Evolutionary conservation across 805 yeast genomes (phyloP).

Genomic region (Lachancea meyersii): DNA sequence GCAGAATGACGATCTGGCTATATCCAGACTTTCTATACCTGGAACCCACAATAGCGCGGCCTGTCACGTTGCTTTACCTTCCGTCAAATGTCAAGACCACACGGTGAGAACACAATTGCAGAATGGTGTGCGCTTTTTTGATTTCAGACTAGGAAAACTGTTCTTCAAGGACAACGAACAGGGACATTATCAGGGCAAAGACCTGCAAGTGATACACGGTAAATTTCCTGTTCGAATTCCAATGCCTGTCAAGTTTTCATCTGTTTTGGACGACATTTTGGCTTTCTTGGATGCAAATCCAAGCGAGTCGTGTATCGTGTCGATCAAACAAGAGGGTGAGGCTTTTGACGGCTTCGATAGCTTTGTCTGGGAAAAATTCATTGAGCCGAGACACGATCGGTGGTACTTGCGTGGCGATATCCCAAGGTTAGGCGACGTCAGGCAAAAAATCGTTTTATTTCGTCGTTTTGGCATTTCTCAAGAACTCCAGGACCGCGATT

Average conservation of each 20-base stretch:
- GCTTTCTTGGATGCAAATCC: conserved; percentile 45
- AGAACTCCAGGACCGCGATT: conserved; percentile 21
- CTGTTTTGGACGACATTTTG: conserved; percentile 53
- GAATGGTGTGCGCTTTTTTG: conserved; percentile 72
- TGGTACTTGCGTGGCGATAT: conserved; percentile 56
- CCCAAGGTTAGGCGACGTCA: conserved; percentile 53
- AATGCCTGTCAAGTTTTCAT: conserved; percentile 46
- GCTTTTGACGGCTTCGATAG: conserved; percentile 59
- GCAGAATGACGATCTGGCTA: conserved; percentile 43
- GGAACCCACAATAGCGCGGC: conserved; percentile 88
- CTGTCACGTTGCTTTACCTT: conserved; percentile 60
- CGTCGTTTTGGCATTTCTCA: conserved; percentile 55
- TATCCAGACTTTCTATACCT: conserved; percentile 58
- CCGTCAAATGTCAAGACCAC: conserved; percentile 70
- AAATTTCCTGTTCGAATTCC: conserved; percentile 65
- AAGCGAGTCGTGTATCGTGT: conserved; percentile 58
- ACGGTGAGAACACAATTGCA: conserved; percentile 55
- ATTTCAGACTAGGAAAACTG: conserved; percentile 56
- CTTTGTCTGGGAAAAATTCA: conserved; percentile 51
- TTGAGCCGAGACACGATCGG: conserved; percentile 39
- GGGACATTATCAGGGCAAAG: conserved; percentile 35
- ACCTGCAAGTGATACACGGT: conserved; percentile 63
- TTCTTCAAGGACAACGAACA: conserved; percentile 45
- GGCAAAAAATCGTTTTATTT: conserved; percentile 63
- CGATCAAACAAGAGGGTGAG: conserved; percentile 70